Conservation (phyloP, 257 asterid species). For the Anisodus tanguticus region DNA sequence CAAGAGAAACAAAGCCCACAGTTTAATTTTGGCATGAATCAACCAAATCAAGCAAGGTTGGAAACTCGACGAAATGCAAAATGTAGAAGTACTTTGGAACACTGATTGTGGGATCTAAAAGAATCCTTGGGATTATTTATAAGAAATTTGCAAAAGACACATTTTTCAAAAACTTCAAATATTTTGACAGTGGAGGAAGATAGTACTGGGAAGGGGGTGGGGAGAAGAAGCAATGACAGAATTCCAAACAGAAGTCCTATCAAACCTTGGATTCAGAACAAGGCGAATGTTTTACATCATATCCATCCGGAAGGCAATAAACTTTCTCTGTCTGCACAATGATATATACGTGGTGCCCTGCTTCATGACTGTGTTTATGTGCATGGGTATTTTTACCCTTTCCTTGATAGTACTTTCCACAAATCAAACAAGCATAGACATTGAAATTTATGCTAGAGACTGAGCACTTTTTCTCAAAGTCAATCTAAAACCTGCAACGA, state of each 20-base stretch:
- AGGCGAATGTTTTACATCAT: constrained; percentile 82
- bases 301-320: constrained; percentile 98
- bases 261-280: constrained; percentile 87
- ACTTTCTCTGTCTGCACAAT: constrained; percentile 88
- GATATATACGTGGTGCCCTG: constrained; percentile 89
- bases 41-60: not conserved
- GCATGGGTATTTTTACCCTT: constrained; percentile 91
- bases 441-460: constrained; percentile 82
- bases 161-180: not conserved
- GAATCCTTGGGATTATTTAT: not conserved
- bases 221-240: constrained; percentile 12
- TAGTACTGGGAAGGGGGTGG: not conserved
- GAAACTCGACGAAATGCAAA: not conserved
- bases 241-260: not conserved
- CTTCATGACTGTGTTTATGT: constrained; percentile 89
- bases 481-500: constrained; percentile 84
- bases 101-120: not conserved
- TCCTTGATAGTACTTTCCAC: constrained; percentile 96
- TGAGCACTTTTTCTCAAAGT: constrained; percentile 86
- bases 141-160: not conserved
- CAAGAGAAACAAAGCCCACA: not conserved
- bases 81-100: not conserved
- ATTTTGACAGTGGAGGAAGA: not conserved
- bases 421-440: constrained; percentile 91
- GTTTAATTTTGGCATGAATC: not conserved